Percentiles rank a stretch among this genome's conserved stretches.
Conservation (phyloP, 768 basidiomycete genomes). For the Russula virescens region DNA sequence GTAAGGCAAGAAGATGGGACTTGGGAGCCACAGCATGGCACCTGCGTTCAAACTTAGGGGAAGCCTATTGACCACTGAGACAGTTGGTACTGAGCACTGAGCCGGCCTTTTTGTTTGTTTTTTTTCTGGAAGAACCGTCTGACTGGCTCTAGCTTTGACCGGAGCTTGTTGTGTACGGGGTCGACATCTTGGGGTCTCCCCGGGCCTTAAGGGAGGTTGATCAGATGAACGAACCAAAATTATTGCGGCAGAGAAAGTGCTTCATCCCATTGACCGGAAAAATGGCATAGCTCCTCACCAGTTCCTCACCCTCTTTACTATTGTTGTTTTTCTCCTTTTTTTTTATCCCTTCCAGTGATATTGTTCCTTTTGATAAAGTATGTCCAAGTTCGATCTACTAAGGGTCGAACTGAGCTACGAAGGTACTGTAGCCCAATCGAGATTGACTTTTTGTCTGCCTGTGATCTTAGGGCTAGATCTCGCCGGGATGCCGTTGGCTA, state of each 20-base stretch:
- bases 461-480: conserved; percentile 7
- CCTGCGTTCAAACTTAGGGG: conserved; percentile 31
- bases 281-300: not conserved
- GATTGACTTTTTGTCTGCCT: conserved; percentile 17
- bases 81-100: not conserved
- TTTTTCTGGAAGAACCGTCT: too few relatives aligned
- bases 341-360: not conserved
- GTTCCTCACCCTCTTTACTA: not conserved
- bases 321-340: not conserved
- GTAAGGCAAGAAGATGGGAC: conserved; percentile 39
- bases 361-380: conserved; percentile 8
- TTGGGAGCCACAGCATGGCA: conserved; percentile 52
- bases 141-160: not conserved
- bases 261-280: not conserved
- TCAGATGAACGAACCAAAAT: not conserved
- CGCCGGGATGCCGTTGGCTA: conserved; percentile 2
- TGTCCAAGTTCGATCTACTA: conserved; percentile 1
- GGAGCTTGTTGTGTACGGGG: conserved; percentile 5
- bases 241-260: not conserved
- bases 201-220: not conserved
- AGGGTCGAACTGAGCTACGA: not conserved
- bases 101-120: not conserved
- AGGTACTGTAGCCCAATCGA: conserved; percentile 3
- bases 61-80: not conserved
- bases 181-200: not conserved